Evolutionary conservation across 768 basidiomycete genomes (phyloP).

Genomic region (Nidula microcarpa): DNA sequence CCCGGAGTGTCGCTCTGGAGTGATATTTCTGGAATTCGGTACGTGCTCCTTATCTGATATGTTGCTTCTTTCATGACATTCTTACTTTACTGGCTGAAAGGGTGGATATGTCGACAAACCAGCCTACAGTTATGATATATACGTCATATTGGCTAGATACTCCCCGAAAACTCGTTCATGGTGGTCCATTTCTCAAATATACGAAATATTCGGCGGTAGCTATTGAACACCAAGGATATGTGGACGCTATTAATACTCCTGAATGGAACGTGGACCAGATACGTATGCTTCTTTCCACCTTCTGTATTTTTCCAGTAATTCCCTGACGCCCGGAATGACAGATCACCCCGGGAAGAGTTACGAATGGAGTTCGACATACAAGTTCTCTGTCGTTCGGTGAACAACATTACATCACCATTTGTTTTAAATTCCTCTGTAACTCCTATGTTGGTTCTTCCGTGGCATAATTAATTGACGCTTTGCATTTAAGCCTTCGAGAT

Average conservation of each 20-base stretch:
- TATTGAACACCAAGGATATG: slow-evolving; percentile 50
- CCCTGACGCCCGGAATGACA: slow-evolving; percentile 7
- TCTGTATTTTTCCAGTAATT: background rate
- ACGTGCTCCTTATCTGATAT: slow-evolving; percentile 1
- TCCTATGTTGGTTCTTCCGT: too few species aligned
- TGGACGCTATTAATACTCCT: slow-evolving; percentile 55
- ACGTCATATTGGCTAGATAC: slow-evolving; percentile 42
- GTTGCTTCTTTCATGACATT: background rate
- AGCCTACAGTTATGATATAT: slow-evolving; percentile 50
- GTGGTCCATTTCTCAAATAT: slow-evolving; percentile 40
- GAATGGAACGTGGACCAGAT: slow-evolving; percentile 53
- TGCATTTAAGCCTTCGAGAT: too few species aligned
- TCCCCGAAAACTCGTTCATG: slow-evolving; percentile 44
- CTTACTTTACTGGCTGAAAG: slow-evolving; percentile 17
- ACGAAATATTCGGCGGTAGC: slow-evolving; percentile 41
- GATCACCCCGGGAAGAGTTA: slow-evolving; percentile 40
- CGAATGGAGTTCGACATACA: slow-evolving; percentile 44
- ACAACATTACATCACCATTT: background rate
- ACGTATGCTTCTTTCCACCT: slow-evolving; percentile 28
- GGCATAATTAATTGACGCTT: too few species aligned
- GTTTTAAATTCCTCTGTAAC: too few species aligned
- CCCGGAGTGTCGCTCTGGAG: slow-evolving; percentile 41
- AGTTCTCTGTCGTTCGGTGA: slow-evolving; percentile 32
- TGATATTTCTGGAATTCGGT: slow-evolving; percentile 47
- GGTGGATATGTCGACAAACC: slow-evolving; percentile 46